phyloP scores from a whole-genome alignment of 1,284 basidiomycete genomes.

The Puccinia novopanici region DNA sequence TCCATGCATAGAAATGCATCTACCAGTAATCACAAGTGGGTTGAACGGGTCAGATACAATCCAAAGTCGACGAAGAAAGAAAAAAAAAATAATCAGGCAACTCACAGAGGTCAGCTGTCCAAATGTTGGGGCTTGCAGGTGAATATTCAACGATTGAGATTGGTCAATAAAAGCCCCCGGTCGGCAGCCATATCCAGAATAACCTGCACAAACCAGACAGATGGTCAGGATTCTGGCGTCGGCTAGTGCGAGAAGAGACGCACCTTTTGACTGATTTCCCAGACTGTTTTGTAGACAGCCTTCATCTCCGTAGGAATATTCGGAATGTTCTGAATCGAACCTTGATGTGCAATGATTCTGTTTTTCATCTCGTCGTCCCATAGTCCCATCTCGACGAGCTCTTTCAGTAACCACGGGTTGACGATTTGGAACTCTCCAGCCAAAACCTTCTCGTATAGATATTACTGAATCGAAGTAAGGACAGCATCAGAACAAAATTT shows the following conservation, averaged over 20 bases:
- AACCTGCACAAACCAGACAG: slow-evolving; percentile 36
- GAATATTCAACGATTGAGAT: slow-evolving; percentile 78
- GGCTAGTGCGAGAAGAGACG: background rate
- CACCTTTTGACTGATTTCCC: slow-evolving; percentile 99
- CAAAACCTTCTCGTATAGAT: slow-evolving; percentile 99
- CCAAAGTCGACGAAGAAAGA: background rate
- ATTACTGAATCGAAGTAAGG: slow-evolving; percentile 66
- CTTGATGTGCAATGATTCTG: slow-evolving; percentile 95
- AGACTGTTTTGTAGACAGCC: slow-evolving; percentile 96
- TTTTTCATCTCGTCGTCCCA: slow-evolving; percentile 99
- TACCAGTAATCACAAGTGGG: background rate
- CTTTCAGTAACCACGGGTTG: slow-evolving; percentile 95
- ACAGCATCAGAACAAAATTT: slow-evolving; percentile 34
- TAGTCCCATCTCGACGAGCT: slow-evolving; percentile 89
- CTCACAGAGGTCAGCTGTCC: slow-evolving; percentile 69
- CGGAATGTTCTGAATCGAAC: slow-evolving; percentile 85
- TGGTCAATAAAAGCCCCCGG: slow-evolving; percentile 97
- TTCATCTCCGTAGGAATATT: slow-evolving; percentile 85
- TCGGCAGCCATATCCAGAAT: slow-evolving; percentile 97
- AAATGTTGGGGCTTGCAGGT: slow-evolving; percentile 84
- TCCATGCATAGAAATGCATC: slow-evolving; percentile 99
- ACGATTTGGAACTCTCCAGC: slow-evolving; percentile 99
- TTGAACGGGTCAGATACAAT: background rate
- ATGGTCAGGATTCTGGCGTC: background rate
- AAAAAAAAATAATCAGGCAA: background rate